Conservation (phyloP, 345 rosid genomes). For the Eutrema heterophyllum region DNA sequence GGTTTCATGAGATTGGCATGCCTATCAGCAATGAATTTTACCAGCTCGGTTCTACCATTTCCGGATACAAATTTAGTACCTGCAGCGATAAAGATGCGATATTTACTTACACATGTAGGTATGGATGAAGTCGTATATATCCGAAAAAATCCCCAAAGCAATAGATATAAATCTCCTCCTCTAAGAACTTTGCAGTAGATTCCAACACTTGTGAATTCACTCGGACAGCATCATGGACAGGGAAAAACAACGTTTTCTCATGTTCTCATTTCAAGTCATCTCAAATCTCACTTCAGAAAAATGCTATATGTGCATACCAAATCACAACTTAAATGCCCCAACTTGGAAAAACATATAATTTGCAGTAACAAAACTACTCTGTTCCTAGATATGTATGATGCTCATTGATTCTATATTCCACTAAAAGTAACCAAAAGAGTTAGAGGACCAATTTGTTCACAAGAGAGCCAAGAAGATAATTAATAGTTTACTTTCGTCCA, state of each 20-base stretch:
- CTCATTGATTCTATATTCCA: background rate
- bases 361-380: background rate
- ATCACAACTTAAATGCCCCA: background rate
- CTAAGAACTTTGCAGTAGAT: background rate
- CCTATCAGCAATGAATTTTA: slow-evolving; percentile 49
- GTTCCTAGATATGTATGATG: background rate
- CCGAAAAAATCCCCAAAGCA: background rate
- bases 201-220: background rate
- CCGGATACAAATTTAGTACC: slow-evolving; percentile 40
- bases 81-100: slow-evolving; percentile 20
- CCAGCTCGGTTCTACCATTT: slow-evolving; percentile 46
- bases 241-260: background rate
- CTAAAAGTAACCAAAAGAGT: background rate
- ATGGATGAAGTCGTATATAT: background rate
- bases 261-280: background rate
- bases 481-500: slow-evolving; percentile 23
- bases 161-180: background rate
- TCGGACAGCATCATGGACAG: background rate
- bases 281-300: background rate
- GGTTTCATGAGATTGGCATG: slow-evolving; percentile 73
- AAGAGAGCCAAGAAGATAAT: background rate
- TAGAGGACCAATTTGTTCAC: background rate
- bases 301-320: background rate
- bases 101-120: background rate
- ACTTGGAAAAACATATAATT: background rate